These are phyloP conservation scores for Aspergillus udagawae DNA, from an alignment of 2,329 filamentous ascomycete species.

Conservation along the genomic window DNA sequence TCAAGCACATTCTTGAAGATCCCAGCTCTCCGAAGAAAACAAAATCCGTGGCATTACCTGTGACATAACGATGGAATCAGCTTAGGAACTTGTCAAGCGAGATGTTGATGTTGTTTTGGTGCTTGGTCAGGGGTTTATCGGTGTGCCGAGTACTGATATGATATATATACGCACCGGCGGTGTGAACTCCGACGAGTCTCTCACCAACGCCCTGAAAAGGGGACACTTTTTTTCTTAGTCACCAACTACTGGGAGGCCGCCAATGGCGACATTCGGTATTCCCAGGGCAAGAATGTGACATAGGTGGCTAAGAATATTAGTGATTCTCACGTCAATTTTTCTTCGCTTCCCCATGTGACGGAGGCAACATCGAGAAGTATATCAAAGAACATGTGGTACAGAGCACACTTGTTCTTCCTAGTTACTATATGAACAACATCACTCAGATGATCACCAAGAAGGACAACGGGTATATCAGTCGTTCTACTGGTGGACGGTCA, in stretches of 20 bases:
- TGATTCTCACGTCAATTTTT: no score
- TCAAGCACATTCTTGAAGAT: constrained; percentile 45
- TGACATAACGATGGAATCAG: constrained; percentile 33
- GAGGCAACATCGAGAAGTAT: no score
- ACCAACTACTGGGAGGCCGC: constrained; percentile 40
- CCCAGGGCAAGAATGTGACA: constrained; percentile 36
- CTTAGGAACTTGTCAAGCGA: constrained; percentile 23
- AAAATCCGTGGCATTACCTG: constrained; percentile 50
- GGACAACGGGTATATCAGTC: no score
- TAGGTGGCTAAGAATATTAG: constrained; percentile 35
- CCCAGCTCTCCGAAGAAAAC: constrained; percentile 43
- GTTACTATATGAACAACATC: no score
- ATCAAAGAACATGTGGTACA: no score
- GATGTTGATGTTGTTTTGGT: constrained; percentile 36
- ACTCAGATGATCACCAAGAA: no score
- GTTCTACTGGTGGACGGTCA: no score
- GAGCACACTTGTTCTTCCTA: no score
- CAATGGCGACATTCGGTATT: constrained; percentile 20
- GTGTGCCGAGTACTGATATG: neutral
- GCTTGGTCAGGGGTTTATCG: neutral
- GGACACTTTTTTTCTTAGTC: constrained; percentile 51
- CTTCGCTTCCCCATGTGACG: no score
- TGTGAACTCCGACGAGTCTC: constrained; percentile 34
- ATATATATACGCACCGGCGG: constrained; percentile 36
- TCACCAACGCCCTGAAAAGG: constrained; percentile 40